Evolutionary conservation across 495 filamentous ascomycete species (phyloP).

Genomic region (Diplogelasinospora grovesii): DNA sequence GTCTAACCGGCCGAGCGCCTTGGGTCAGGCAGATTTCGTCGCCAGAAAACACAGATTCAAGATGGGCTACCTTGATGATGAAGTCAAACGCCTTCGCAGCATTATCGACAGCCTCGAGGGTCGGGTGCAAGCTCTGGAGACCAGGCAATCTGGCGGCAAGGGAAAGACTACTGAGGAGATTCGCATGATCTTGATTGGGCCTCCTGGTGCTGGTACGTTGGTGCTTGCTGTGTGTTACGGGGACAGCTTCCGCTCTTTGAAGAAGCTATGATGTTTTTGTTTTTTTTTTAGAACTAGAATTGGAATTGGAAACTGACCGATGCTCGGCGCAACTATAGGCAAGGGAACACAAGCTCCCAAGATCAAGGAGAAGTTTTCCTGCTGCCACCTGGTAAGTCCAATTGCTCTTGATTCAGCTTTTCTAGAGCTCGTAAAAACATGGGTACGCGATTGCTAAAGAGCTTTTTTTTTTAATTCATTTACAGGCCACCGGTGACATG

Average conservation of each 20-base stretch:
- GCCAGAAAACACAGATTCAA: slow-evolving; percentile 29
- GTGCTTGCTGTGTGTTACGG: no score
- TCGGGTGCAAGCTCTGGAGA: slow-evolving; percentile 73
- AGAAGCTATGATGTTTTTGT: no score
- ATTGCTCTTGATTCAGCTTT: slow-evolving; percentile 9
- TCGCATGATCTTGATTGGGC: slow-evolving; percentile 96
- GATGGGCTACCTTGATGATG: slow-evolving; percentile 83
- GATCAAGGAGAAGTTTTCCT: slow-evolving; percentile 95
- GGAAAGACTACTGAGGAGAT: slow-evolving; percentile 54
- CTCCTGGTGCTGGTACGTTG: slow-evolving; percentile 86
- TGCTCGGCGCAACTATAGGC: slow-evolving; percentile 48
- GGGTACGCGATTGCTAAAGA: neutral
- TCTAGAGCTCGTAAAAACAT: neutral
- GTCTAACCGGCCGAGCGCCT: slow-evolving; percentile 4
- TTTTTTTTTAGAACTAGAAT: neutral
- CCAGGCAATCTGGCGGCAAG: slow-evolving; percentile 40
- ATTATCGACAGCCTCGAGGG: slow-evolving; percentile 76
- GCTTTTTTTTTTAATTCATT: slow-evolving; percentile 1
- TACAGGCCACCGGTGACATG: slow-evolving; percentile 96
- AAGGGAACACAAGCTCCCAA: slow-evolving; percentile 98
- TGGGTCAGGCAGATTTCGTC: slow-evolving; percentile 24
- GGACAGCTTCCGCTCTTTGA: no score
- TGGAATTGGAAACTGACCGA: slow-evolving; percentile 5
- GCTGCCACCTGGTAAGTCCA: slow-evolving; percentile 83
- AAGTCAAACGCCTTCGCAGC: slow-evolving; percentile 68